Percentiles rank a stretch among this genome's conserved stretches.
Conservation (phyloP, 371 early-diverging fungal species). For the Aphelidium insulamus region DNA sequence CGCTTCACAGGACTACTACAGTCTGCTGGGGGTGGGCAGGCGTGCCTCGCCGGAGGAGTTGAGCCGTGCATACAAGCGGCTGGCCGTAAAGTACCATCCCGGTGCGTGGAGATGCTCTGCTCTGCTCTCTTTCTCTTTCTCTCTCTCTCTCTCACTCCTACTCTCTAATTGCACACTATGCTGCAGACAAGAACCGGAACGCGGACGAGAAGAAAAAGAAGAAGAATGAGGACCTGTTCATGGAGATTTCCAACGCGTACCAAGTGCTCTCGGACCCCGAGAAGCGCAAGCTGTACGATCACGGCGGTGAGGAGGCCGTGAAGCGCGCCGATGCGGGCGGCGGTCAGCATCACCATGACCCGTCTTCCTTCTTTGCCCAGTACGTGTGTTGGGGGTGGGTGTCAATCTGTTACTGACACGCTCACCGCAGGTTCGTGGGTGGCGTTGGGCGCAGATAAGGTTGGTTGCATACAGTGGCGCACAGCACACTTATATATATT, state of each 20-base stretch:
- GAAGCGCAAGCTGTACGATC: conserved; percentile 73
- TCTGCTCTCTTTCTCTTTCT: too few relatives aligned
- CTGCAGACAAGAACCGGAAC: conserved; percentile 79
- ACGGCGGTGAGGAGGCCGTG: conserved; percentile 80
- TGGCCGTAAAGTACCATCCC: conserved; percentile 73
- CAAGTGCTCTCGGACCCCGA: conserved; percentile 76
- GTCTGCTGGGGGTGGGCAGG: conserved; percentile 61
- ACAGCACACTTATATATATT: not conserved
- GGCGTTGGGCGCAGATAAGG: conserved; percentile 3
- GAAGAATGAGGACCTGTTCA: conserved; percentile 65
- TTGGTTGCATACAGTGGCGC: conserved; percentile 1
- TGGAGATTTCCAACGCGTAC: conserved; percentile 82
- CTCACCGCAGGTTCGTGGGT: too few relatives aligned
- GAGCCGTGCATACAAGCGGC: conserved; percentile 68
- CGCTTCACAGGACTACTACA: conserved; percentile 52
- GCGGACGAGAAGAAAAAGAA: too few relatives aligned
- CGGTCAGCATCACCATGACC: conserved; percentile 53
- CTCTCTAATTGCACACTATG: too few relatives aligned
- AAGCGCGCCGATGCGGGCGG: conserved; percentile 33
- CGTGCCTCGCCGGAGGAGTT: conserved; percentile 62
- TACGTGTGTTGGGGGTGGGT: conserved; percentile 34
- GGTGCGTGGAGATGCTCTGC: too few relatives aligned
- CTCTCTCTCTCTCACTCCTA: too few relatives aligned
- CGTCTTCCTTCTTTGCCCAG: conserved; percentile 82
- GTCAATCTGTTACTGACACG: conserved; percentile 10